phyloP scores from a whole-genome alignment of 1,139 yeast genomes.

The Yamadazyma triangularis region DNA sequence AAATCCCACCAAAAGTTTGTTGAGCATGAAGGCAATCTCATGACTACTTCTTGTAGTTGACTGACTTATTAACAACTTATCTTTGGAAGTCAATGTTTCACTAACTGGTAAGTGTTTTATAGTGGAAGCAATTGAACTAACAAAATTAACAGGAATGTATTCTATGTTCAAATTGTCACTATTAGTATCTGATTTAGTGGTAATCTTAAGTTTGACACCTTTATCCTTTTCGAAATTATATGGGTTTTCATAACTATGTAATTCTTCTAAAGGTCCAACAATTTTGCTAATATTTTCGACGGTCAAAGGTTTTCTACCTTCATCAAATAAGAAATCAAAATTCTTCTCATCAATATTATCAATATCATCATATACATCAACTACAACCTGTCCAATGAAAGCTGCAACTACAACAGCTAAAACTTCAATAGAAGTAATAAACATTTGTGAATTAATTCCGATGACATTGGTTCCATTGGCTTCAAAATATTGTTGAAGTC shows the following conservation, averaged over 20 bases:
- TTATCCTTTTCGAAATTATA: constrained; percentile 33
- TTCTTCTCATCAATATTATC: constrained; percentile 3
- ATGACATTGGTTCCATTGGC: constrained; percentile 12
- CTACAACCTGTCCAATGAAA: constrained; percentile 23
- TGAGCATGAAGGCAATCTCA: constrained; percentile 21
- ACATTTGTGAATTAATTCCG: constrained; percentile 14
- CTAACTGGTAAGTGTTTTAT: constrained; percentile 53
- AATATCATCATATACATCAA: constrained; percentile 16
- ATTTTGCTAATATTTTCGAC: not conserved
- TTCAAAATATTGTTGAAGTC: constrained; percentile 13
- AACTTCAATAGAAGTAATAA: constrained; percentile 14
- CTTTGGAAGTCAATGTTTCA: constrained; percentile 35
- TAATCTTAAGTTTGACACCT: constrained; percentile 32
- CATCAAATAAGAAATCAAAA: constrained; percentile 1
- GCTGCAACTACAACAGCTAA: constrained; percentile 26
- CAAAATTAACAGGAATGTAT: constrained; percentile 59
- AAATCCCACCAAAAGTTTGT: constrained; percentile 28
- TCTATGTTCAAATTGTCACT: constrained; percentile 23
- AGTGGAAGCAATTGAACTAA: constrained; percentile 60
- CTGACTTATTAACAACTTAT: constrained; percentile 39
- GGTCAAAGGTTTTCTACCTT: not conserved
- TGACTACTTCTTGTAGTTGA: constrained; percentile 7
- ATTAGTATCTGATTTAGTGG: constrained; percentile 16
- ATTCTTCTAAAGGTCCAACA: constrained; percentile 2
- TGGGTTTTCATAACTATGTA: constrained; percentile 19